A percentile compares a stretch with the other conserved stretches of the same genome.
Conservation (phyloP, 176 grass and related monocot species). For the Olyra latifolia region DNA sequence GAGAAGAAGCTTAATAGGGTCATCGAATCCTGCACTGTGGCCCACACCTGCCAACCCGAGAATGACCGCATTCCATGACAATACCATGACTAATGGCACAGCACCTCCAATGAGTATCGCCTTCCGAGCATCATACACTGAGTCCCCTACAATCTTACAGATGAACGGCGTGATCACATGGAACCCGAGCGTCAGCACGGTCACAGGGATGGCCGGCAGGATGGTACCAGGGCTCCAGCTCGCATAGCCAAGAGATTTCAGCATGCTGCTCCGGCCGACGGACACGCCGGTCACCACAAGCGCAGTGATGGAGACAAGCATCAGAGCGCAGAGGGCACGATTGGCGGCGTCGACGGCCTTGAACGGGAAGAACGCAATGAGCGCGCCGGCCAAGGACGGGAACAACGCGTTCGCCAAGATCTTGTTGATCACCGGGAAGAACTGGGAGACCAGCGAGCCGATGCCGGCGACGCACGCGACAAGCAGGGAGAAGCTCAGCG, state of each 20-base stretch:
- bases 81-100: slow-evolving; percentile 76
- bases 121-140: slow-evolving; percentile 58
- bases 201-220: slow-evolving; percentile 60
- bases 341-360: slow-evolving; percentile 66
- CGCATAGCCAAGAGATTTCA: slow-evolving; percentile 48
- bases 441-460: slow-evolving; percentile 52
- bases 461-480: slow-evolving; percentile 78
- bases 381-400: slow-evolving; percentile 55
- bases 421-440: slow-evolving; percentile 44
- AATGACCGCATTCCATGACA: slow-evolving; percentile 87
- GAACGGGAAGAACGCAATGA: slow-evolving; percentile 80
- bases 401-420: slow-evolving; percentile 52
- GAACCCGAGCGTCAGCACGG: slow-evolving; percentile 74
- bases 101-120: slow-evolving; percentile 72
- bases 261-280: slow-evolving; percentile 55
- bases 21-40: slow-evolving; percentile 42
- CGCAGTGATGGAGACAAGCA: slow-evolving; percentile 63
- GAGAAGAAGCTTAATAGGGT: slow-evolving; percentile 81
- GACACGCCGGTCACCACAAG: slow-evolving; percentile 65
- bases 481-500: slow-evolving; percentile 75
- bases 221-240: slow-evolving; percentile 53
- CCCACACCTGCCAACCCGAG: slow-evolving; percentile 50
- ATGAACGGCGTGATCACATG: slow-evolving; percentile 86
- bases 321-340: slow-evolving; percentile 59
- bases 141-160: slow-evolving; percentile 82